These are phyloP conservation scores for Colletotrichum paranaense DNA, from an alignment of 2,329 filamentous ascomycete genomes.

Conservation along the genomic window DNA sequence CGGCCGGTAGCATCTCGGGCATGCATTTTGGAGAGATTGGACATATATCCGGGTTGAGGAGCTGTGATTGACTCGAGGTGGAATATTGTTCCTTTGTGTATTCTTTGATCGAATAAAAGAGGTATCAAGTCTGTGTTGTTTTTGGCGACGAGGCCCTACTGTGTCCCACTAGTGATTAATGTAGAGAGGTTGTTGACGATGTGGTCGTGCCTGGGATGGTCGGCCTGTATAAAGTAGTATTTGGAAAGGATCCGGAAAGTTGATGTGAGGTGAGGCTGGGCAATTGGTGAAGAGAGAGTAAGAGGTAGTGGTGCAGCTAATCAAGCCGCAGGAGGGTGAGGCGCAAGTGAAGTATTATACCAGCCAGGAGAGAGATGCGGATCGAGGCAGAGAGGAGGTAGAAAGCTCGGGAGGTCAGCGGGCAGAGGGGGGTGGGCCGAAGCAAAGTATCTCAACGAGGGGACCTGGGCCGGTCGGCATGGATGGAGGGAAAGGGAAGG, in stretches of 20 bases:
- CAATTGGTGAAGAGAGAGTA: not conserved
- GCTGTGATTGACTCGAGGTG: not conserved
- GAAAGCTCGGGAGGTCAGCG: slow-evolving; percentile 33
- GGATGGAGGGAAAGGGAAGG: not conserved
- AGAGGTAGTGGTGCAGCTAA: not conserved
- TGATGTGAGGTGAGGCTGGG: not conserved
- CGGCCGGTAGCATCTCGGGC: slow-evolving; percentile 67
- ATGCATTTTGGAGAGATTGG: slow-evolving; percentile 55
- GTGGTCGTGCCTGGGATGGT: not conserved
- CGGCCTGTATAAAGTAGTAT: not conserved
- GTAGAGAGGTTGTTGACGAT: not conserved
- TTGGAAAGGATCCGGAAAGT: not conserved
- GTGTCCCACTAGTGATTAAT: not conserved
- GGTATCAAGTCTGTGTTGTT: not conserved
- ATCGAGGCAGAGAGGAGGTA: not conserved
- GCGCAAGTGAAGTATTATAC: slow-evolving; percentile 33
- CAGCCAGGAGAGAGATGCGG: not conserved
- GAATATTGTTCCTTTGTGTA: not conserved
- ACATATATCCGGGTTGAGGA: not conserved
- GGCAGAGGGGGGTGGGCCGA: slow-evolving; percentile 28
- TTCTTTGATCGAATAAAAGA: not conserved
- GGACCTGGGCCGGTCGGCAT: slow-evolving; percentile 12
- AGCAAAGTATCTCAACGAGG: slow-evolving; percentile 22
- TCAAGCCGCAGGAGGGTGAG: slow-evolving; percentile 6
- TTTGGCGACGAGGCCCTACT: not conserved